Evolutionary conservation across 768 basidiomycete genomes (phyloP).

Genomic region (Pulveroboletus sp.): DNA sequence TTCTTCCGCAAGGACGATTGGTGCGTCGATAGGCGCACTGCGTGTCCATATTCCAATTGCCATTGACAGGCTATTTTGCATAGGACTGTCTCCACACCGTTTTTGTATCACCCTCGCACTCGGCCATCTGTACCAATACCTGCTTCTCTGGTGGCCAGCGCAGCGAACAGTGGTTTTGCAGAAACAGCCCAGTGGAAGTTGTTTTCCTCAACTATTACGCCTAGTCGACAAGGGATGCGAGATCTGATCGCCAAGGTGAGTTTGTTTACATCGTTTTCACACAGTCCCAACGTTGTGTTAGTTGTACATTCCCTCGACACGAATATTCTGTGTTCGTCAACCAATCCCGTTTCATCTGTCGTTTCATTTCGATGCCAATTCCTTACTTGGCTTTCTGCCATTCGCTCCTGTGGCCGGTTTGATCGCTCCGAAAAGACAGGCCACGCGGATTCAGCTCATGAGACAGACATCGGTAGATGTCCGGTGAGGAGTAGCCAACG

Average conservation of each 20-base stretch:
- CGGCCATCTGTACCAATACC: constrained; percentile 57
- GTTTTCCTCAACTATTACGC: constrained; percentile 40
- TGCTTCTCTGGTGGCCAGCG: constrained; percentile 33
- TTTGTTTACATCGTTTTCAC: background rate
- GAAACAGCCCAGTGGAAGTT: constrained; percentile 49
- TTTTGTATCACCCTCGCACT: constrained; percentile 65
- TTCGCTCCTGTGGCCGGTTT: constrained; percentile 46
- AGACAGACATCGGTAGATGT: constrained; percentile 71
- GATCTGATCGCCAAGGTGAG: constrained; percentile 38
- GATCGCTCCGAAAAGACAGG: constrained; percentile 27
- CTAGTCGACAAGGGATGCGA: constrained; percentile 36
- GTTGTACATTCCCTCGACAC: constrained; percentile 56
- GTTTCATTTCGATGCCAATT: constrained; percentile 52
- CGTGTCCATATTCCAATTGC: background rate
- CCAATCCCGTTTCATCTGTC: constrained; percentile 68
- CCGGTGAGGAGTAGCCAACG: constrained; percentile 29
- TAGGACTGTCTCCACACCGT: constrained; percentile 57
- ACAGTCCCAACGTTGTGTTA: constrained; percentile 10
- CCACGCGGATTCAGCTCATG: constrained; percentile 58
- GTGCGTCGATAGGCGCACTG: constrained; percentile 35
- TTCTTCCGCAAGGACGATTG: constrained; percentile 52
- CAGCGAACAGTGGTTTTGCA: constrained; percentile 38
- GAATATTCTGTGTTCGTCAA: constrained; percentile 55
- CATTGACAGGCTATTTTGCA: background rate
- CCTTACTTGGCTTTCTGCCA: constrained; percentile 61